Conservation (phyloP, 164 flowering plant genomes). For the Aristolochia contorta region DNA sequence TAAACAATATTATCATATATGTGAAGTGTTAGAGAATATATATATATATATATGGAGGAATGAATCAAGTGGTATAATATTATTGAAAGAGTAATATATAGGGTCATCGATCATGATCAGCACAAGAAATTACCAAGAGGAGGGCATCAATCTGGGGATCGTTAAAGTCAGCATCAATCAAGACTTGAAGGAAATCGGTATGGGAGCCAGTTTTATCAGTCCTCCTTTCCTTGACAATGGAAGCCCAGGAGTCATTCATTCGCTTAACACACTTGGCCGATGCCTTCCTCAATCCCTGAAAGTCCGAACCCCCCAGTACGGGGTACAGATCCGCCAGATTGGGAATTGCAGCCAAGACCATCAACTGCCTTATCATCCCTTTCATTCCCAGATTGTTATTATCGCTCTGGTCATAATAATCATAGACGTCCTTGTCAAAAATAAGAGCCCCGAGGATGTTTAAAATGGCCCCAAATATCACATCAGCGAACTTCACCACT, state of each 20-base stretch:
- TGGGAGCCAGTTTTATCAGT: background rate
- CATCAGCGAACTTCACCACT: constrained; percentile 14
- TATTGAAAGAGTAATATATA: too few species aligned
- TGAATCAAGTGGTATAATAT: too few species aligned
- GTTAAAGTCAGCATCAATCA: constrained; percentile 13
- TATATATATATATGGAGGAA: too few species aligned
- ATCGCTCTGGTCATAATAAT: constrained; percentile 10
- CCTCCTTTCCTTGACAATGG: constrained; percentile 13
- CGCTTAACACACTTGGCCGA: background rate
- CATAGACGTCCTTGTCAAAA: constrained; percentile 12
- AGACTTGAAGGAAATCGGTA: constrained; percentile 18
- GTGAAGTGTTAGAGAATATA: too few species aligned
- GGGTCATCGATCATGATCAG: too few species aligned
- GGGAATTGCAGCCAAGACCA: background rate
- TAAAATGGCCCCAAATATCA: constrained; percentile 14
- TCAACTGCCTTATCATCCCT: constrained; percentile 3
- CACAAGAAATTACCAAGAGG: constrained; percentile 14
- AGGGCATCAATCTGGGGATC: constrained; percentile 18
- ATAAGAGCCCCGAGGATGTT: constrained; percentile 14
- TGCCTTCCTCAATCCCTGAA: constrained; percentile 6
- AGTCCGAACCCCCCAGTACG: background rate
- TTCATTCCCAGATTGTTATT: constrained; percentile 8
- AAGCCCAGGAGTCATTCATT: constrained; percentile 14
- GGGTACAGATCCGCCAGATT: constrained; percentile 8
- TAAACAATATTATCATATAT: too few species aligned